phyloP scores from a whole-genome alignment of 2,329 filamentous ascomycete genomes.

The Hirsutella rhossiliensis region DNA sequence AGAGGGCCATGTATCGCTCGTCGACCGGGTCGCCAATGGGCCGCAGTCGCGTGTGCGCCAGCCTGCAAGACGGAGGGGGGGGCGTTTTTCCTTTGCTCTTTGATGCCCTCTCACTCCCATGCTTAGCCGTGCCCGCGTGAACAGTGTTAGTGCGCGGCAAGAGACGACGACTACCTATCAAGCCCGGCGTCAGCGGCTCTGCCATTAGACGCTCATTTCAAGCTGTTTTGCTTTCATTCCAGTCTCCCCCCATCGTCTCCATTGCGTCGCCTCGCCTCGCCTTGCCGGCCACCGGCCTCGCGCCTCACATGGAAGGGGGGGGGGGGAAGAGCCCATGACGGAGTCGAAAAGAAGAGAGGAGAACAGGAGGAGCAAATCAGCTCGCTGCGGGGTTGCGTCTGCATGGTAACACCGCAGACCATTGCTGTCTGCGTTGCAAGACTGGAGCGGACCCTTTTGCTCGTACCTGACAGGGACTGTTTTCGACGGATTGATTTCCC shows the following conservation, averaged over 20 bases:
- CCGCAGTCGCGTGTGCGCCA: slow-evolving; percentile 3
- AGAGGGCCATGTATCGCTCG: background rate
- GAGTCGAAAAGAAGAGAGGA: background rate
- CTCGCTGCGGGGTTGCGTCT: slow-evolving; percentile 6
- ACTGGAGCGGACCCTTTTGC: background rate
- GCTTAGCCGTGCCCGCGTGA: too few relatives aligned
- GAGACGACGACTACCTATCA: background rate
- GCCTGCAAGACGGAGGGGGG: background rate
- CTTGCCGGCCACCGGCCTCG: background rate
- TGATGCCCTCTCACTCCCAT: background rate
- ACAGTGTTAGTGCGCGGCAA: background rate
- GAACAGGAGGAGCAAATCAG: background rate
- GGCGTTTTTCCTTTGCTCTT: background rate
- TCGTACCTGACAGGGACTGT: slow-evolving; percentile 2
- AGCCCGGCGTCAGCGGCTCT: background rate
- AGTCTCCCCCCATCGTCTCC: background rate
- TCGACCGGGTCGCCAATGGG: slow-evolving; percentile 1
- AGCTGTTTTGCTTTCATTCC: background rate
- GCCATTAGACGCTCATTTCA: background rate
- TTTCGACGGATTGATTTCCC: background rate
- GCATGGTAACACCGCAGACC: slow-evolving; percentile 7
- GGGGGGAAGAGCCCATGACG: background rate
- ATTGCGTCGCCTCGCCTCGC: background rate
- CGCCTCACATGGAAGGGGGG: background rate
- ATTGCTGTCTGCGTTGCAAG: slow-evolving; percentile 2